Conservation (phyloP, 768 basidiomycete species). For the Podaxis pistillaris region DNA sequence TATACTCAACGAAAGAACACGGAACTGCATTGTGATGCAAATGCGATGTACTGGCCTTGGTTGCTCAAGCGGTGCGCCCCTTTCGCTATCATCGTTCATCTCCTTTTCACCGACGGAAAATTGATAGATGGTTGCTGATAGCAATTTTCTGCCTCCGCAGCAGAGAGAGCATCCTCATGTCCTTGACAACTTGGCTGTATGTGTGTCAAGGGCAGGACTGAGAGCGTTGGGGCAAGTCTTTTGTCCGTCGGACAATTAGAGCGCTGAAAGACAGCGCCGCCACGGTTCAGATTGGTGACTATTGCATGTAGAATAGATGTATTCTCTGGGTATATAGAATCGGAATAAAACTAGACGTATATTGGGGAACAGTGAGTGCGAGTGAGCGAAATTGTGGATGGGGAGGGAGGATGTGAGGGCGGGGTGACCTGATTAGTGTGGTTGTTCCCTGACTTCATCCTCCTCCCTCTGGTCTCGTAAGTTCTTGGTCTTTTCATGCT, state of each 20-base stretch:
- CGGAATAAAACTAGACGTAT: background rate
- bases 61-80: background rate
- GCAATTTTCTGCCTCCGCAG: background rate
- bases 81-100: background rate
- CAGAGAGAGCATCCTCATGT: background rate
- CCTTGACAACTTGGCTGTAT: background rate
- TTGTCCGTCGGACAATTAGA: background rate
- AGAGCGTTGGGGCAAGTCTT: background rate
- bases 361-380: too few species aligned
- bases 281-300: background rate
- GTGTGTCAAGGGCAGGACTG: background rate
- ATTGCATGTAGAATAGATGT: background rate
- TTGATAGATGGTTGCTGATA: background rate
- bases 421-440: constrained; percentile 35
- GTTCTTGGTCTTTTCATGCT: constrained; percentile 21
- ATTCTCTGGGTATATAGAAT: constrained; percentile 3
- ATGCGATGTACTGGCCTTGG: background rate
- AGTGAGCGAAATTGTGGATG: constrained; percentile 8
- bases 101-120: background rate
- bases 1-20: background rate
- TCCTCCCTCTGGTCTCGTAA: constrained; percentile 26
- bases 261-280: background rate
- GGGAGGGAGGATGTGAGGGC: constrained; percentile 19
- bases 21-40: background rate
- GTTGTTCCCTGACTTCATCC: constrained; percentile 32